Evolutionary conservation across 768 basidiomycete species (phyloP), one percentile per base, ranked within the genome.

Genomic region (Mycena filopes): DNA sequence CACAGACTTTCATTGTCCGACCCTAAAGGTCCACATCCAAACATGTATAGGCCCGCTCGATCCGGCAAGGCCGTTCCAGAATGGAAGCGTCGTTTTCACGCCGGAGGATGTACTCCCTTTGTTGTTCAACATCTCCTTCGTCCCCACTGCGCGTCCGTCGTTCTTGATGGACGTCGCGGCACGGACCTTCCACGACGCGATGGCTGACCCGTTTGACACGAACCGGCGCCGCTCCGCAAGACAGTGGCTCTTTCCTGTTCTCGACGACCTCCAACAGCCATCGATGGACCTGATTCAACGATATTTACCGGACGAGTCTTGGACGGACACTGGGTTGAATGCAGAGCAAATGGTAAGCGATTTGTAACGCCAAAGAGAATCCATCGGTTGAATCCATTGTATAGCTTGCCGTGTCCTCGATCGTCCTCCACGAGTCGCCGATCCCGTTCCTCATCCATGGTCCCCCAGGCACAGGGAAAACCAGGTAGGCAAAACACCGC

Each of bases 381-480:
- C 36, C 15, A 36, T 36, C 36, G 15, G n/a, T 50, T 28, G 23
- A 54, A 10, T 29, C 20, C 10, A 36, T 36, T 36, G 26, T 15
- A n/a, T 66, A 85, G 84, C 66, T 78, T 28, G 83, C 84, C 42
- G 83, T 81, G 21, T 74, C 76, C 47, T 78, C 81, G 10, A 79
- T 84, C 29, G 77, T 83, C 2, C 70, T 81, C 16, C 76, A 81
- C 63, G 78, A 81, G 55, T 83, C 79, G 18, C 77, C 80, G n/a
- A 78, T 84, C 2, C 84, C 84, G 0, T 82, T 82, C 60, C 70
- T 86, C 3, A 84, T 86, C 58, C 78, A 79, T 55, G 84, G 84
- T 2, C 84, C 84, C 16, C 83, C 84, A 20, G 84, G 84, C 1
- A 86, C 84, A 21, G 84, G 84, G 21, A 86, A 86, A 72, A 86